These are phyloP conservation scores for Fagopyrum esculentum DNA, from an alignment of 148 eudicot species.

Conservation along the genomic window DNA sequence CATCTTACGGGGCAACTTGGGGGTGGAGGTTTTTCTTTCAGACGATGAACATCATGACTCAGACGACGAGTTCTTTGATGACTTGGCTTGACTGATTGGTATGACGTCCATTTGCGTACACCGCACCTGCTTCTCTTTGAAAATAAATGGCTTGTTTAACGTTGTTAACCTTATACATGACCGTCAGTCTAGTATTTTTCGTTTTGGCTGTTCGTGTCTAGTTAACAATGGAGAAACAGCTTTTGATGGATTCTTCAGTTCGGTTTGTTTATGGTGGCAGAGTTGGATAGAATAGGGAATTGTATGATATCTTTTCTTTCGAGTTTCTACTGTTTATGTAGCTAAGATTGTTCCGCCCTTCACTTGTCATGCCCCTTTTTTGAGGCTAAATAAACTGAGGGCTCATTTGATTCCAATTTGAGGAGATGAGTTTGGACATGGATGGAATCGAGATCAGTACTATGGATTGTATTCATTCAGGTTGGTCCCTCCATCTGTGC, in stretches of 20 bases:
- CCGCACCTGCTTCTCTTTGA: neutral
- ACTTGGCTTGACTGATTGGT: constrained; percentile 15
- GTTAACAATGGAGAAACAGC: neutral
- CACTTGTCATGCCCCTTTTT: neutral
- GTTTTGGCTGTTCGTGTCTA: neutral
- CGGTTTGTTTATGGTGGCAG: neutral
- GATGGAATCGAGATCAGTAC: too few relatives aligned
- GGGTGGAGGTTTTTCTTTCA: constrained; percentile 35
- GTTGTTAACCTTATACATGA: neutral
- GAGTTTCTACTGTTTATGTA: neutral
- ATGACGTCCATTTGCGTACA: neutral
- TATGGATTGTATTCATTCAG: too few relatives aligned
- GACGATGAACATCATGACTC: constrained; percentile 30
- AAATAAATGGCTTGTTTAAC: constrained; percentile 2
- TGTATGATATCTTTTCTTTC: neutral
- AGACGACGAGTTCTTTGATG: constrained; percentile 31
- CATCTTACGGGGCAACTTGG: constrained; percentile 37
- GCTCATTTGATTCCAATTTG: too few relatives aligned
- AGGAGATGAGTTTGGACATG: too few relatives aligned
- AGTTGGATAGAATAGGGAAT: neutral
- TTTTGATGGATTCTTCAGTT: neutral
- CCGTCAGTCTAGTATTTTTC: neutral
- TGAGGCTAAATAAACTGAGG: neutral
- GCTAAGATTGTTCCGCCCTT: neutral
- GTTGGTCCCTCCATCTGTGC: too few relatives aligned